Conservation (phyloP, 1,284 basidiomycete species). For the Malassezia obtusa region DNA sequence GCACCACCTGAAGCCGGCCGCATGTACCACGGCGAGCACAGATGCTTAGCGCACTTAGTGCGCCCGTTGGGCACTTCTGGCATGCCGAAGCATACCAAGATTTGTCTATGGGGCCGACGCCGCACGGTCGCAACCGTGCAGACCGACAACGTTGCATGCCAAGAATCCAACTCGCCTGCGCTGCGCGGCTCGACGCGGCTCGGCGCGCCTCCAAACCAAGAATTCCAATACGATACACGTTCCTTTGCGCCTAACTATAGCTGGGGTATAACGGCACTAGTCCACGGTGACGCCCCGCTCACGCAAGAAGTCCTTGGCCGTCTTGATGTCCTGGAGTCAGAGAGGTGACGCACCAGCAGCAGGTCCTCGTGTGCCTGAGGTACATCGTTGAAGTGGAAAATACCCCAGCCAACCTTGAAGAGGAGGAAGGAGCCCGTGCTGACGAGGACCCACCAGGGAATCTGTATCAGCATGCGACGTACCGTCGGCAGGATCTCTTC, state of each 20-base stretch:
- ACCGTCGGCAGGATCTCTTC: conserved; percentile 20
- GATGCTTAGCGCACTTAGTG: too few relatives aligned
- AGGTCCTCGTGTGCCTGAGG: conserved; percentile 26
- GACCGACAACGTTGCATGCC: too few relatives aligned
- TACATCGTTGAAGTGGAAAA: conserved; percentile 26
- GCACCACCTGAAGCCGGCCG: background rate
- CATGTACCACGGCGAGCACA: too few relatives aligned
- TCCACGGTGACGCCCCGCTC: conserved; percentile 24
- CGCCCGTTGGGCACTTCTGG: too few relatives aligned
- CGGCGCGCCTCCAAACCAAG: too few relatives aligned
- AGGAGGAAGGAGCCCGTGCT: conserved; percentile 23
- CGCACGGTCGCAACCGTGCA: too few relatives aligned
- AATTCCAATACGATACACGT: too few relatives aligned
- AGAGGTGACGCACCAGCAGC: conserved; percentile 18
- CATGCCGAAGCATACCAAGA: too few relatives aligned
- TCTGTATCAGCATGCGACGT: conserved; percentile 15
- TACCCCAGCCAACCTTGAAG: conserved; percentile 24
- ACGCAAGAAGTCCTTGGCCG: conserved; percentile 25
- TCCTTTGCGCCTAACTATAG: too few relatives aligned
- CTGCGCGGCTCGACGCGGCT: too few relatives aligned
- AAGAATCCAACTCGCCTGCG: too few relatives aligned
- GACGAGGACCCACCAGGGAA: conserved; percentile 31
- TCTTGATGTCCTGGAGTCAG: conserved; percentile 26
- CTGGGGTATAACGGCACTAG: conserved; percentile 4
- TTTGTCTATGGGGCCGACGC: too few relatives aligned